Conservation (phyloP, 2,329 filamentous ascomycete species). For the Whalleya microplaca region DNA sequence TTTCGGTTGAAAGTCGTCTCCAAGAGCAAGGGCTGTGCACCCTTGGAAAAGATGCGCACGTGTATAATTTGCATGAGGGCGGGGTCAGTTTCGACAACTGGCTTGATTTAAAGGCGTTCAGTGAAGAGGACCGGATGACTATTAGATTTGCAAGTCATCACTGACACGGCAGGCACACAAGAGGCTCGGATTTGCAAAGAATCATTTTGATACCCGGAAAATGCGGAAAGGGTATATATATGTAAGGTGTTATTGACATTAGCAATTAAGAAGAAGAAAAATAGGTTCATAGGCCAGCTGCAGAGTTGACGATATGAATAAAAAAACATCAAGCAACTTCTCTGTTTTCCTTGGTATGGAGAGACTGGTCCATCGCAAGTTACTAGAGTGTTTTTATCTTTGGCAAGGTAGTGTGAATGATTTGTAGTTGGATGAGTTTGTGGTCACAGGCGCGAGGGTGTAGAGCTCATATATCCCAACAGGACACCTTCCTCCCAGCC, state of each 20-base stretch:
- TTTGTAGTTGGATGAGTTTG: too few species aligned
- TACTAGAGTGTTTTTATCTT: background rate
- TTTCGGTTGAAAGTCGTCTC: slow-evolving; percentile 15
- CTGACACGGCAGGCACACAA: background rate
- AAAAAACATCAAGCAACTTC: background rate
- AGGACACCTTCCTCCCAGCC: too few species aligned
- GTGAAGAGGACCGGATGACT: background rate
- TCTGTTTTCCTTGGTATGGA: background rate
- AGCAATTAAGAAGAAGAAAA: background rate
- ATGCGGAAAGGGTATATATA: background rate
- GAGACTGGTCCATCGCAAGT: background rate
- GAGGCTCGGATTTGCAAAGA: background rate
- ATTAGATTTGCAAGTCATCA: background rate
- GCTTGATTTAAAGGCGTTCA: background rate
- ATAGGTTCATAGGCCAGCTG: background rate
- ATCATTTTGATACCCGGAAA: background rate
- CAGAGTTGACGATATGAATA: too few species aligned
- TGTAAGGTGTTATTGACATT: background rate
- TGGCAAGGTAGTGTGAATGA: background rate
- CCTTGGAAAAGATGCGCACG: background rate
- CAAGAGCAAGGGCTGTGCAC: background rate
- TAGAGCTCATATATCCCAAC: too few species aligned
- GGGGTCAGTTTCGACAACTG: background rate
- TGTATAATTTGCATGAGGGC: slow-evolving; percentile 12
- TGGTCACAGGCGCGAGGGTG: too few species aligned